Evolutionary conservation across 2,329 filamentous ascomycete genomes (phyloP).

Genomic region (Apiospora rasikravindrae): DNA sequence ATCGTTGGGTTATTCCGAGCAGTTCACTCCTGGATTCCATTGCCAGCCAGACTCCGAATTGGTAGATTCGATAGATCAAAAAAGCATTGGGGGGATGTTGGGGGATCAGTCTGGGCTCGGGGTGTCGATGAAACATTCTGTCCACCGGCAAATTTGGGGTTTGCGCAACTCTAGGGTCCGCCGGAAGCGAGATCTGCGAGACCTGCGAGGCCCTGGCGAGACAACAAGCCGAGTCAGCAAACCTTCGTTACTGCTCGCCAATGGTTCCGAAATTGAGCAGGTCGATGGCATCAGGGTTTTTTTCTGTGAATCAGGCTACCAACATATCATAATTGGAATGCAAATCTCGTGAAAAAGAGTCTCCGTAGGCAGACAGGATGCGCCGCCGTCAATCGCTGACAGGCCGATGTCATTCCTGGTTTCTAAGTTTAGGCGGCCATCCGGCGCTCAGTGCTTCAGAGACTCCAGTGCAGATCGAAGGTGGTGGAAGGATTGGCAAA

Average conservation of each 20-base stretch:
- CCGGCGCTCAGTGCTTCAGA: background rate
- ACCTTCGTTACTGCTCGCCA: background rate
- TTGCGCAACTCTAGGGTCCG: constrained; percentile 7
- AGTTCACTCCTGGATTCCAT: background rate
- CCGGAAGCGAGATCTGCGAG: constrained; percentile 6
- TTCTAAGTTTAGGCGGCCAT: constrained; percentile 18
- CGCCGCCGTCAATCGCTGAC: background rate
- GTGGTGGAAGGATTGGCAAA: constrained; percentile 11
- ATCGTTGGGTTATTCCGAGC: background rate
- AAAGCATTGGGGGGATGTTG: background rate
- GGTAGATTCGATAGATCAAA: background rate
- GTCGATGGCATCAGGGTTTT: background rate
- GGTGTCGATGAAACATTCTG: constrained; percentile 12
- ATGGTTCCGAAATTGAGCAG: background rate
- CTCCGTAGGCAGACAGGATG: background rate
- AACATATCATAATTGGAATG: background rate
- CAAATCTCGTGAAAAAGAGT: background rate
- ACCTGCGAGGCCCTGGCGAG: background rate
- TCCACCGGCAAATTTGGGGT: constrained; percentile 10
- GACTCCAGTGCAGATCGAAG: constrained; percentile 1
- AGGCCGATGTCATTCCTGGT: background rate
- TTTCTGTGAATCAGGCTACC: background rate
- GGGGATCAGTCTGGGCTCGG: constrained; percentile 8
- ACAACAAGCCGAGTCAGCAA: constrained; percentile 9
- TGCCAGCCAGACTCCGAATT: background rate